These are phyloP conservation scores for Phytopythium helicoides DNA, from an alignment of 352 stramenopile genomes.

Conservation along the genomic window DNA sequence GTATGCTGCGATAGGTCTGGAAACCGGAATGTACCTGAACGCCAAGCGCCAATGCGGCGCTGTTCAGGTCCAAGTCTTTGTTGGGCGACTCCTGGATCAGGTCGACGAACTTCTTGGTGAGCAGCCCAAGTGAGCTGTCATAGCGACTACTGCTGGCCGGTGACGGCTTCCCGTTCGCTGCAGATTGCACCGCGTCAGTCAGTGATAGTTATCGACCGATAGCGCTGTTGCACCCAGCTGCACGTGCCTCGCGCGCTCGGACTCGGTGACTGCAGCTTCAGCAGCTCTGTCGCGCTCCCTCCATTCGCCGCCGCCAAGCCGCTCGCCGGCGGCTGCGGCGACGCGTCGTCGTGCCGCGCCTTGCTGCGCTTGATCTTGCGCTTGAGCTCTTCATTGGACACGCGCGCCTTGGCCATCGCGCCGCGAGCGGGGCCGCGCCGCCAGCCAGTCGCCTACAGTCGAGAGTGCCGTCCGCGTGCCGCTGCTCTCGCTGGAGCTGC, in stretches of 20 bases:
- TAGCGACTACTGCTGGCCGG: constrained; percentile 81
- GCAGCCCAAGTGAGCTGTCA: constrained; percentile 94
- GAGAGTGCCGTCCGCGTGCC: neutral
- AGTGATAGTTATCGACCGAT: neutral
- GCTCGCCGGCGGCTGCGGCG: constrained; percentile 12
- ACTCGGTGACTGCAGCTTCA: constrained; percentile 51
- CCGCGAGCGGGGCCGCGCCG: too few species aligned
- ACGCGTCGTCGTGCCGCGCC: constrained; percentile 28
- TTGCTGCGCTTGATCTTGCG: constrained; percentile 67
- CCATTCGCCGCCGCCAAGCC: constrained; percentile 12
- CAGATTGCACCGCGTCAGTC: neutral
- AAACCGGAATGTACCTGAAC: constrained; percentile 52
- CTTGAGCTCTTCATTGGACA: constrained; percentile 63
- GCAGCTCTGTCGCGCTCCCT: constrained; percentile 17
- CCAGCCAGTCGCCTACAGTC: too few species aligned
- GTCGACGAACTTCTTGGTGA: constrained; percentile 97
- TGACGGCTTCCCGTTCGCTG: constrained; percentile 45
- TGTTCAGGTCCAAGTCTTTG: constrained; percentile 95
- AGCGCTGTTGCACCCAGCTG: neutral
- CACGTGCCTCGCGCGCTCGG: constrained; percentile 25
- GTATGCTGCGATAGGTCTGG: too few species aligned
- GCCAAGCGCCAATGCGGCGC: constrained; percentile 77
- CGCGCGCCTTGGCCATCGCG: constrained; percentile 59
- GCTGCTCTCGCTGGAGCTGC: neutral
- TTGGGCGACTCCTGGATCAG: constrained; percentile 89